Evolutionary conservation across 1,284 basidiomycete genomes (phyloP), one percentile per base, ranked within the genome.

Genomic region (Fomitopsis schrenkii): DNA sequence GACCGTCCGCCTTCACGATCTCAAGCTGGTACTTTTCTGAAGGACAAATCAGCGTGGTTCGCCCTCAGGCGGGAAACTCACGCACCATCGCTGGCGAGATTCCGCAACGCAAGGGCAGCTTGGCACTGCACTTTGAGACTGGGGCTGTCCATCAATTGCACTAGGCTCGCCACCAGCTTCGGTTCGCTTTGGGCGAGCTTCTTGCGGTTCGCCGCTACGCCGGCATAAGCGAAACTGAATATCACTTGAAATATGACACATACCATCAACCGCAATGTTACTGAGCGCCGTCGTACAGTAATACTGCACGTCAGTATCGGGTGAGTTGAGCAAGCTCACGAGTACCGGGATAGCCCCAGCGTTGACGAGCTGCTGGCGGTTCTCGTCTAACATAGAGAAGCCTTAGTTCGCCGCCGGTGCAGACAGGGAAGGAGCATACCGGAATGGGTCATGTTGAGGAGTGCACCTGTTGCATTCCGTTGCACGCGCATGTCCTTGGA

Each of bases 401-500:
- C 30, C 55, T 59, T 35, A 19, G 59, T 44, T 55, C 44, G 22
- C 61, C 35, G 45, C 40, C 44, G 63, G 45, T 53, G n/a, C 38
- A 54, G 41, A 58, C 45, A 59, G 28, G 45, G 57, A 58, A 59
- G 52, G 62, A 41, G 73, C 85, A 66, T 68, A 94, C 94, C 94
- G 38, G 94, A 96, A 77, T 99, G 97, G 38, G 97, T 99, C 97
- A 99, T 99, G 77, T 99, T 99, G 61, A 99, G 83, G 61, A 99
- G 80, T 38, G 97, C 97, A 14, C 97, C 97, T 1, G 97, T 99
- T 2, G 97, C 97, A 73, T 99, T 99, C 62, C 97, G 85, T 76
- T 99, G 97, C 1, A 99, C 97, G 41, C 97, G 88, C 95, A 99
- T 98, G 76, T 99, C 97, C 78, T 98, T 99, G 36, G 96, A 98